Evolutionary conservation across 306 rosid genomes (phyloP).

Genomic region (Ochetophila trinervis): DNA sequence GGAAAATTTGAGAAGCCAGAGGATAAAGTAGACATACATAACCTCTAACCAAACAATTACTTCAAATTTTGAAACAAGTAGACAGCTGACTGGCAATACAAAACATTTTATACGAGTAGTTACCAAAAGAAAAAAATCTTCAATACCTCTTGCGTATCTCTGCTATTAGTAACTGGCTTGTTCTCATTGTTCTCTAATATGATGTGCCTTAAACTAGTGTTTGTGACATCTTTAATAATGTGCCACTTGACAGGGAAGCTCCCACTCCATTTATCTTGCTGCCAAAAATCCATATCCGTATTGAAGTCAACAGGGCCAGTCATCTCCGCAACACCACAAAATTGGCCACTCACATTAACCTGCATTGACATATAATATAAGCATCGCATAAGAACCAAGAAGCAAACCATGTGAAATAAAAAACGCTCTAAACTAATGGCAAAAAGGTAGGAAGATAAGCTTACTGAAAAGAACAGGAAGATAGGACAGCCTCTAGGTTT

Average conservation of each 20-base stretch:
- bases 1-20: not conserved
- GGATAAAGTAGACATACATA: not conserved
- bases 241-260: slow-evolving; percentile 97
- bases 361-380: slow-evolving; percentile 18
- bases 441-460: slow-evolving; percentile 22
- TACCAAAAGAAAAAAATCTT: slow-evolving; percentile 11
- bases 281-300: slow-evolving; percentile 96
- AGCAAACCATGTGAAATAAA: not conserved
- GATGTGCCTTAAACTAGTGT: slow-evolving; percentile 77
- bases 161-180: slow-evolving; percentile 96
- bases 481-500: slow-evolving; percentile 68
- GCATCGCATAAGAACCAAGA: slow-evolving; percentile 3
- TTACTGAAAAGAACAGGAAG: slow-evolving; percentile 78
- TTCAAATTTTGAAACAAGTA: too few relatives aligned
- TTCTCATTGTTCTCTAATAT: slow-evolving; percentile 87
- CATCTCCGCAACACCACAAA: slow-evolving; percentile 93
- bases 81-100: not conserved
- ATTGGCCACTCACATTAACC: slow-evolving; percentile 97
- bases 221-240: slow-evolving; percentile 77
- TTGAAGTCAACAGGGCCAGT: slow-evolving; percentile 69
- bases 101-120: not conserved
- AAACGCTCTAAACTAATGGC: not conserved
- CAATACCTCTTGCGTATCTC: slow-evolving; percentile 91
- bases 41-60: not conserved
- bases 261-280: slow-evolving; percentile 98